Evolutionary conservation across 139 green algal species (phyloP).

Genomic region (Marvania coccoides): DNA sequence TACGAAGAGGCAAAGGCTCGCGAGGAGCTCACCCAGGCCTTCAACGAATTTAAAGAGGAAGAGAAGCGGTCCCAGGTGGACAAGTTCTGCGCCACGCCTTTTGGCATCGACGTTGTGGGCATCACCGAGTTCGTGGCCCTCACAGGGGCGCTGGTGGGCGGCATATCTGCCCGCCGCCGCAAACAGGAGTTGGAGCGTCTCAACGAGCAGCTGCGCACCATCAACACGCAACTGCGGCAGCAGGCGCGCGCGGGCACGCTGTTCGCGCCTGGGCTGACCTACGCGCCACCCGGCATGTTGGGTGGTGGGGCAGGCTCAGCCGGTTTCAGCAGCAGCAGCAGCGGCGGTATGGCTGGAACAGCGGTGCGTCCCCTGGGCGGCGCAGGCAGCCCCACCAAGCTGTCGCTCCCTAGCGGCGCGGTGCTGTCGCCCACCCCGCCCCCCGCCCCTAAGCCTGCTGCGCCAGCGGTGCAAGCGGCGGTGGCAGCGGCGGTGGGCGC

Average conservation of each 20-base stretch:
- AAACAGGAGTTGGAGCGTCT: constrained; percentile 84
- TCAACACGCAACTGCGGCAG: constrained; percentile 84
- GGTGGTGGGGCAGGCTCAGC: background rate
- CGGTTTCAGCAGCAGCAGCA: background rate
- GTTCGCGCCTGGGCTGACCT: constrained; percentile 76
- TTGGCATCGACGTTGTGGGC: constrained; percentile 92
- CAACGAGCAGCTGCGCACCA: constrained; percentile 86
- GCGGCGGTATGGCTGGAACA: background rate
- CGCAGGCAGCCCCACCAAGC: background rate
- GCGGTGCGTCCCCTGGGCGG: background rate
- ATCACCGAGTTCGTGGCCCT: constrained; percentile 88
- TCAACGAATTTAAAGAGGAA: constrained; percentile 18
- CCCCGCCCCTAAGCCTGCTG: background rate
- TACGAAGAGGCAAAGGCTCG: constrained; percentile 54
- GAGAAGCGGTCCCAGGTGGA: background rate
- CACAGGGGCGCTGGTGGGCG: constrained; percentile 60
- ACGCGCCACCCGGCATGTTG: constrained; percentile 29
- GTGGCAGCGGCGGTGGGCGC: background rate
- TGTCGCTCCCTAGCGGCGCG: background rate
- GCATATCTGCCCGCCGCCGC: constrained; percentile 62
- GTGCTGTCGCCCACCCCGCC: background rate
- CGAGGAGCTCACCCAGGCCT: constrained; percentile 15
- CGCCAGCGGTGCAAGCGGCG: background rate
- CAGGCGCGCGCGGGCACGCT: constrained; percentile 80
- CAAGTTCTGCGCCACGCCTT: constrained; percentile 90